These are phyloP conservation scores for Aureobasidium sp. DNA, from an alignment of 2,329 filamentous ascomycete genomes.

Conservation along the genomic window DNA sequence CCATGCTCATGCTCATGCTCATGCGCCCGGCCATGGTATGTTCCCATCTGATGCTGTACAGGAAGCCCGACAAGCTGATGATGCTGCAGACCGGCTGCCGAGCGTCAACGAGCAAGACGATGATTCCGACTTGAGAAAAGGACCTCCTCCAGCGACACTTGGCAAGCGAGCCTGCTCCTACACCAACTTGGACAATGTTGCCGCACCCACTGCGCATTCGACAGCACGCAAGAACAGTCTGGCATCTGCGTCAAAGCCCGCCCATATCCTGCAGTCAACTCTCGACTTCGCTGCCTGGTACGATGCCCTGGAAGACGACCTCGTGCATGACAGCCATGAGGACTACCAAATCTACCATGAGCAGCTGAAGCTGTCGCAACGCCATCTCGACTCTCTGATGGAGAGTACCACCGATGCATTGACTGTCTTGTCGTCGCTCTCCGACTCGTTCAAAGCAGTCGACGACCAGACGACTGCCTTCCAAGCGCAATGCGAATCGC, in stretches of 20 bases:
- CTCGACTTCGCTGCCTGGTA: slow-evolving; percentile 56
- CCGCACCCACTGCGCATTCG: slow-evolving; percentile 21
- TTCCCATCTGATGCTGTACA: slow-evolving; percentile 40
- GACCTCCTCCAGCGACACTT: slow-evolving; percentile 60
- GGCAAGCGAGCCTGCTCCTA: slow-evolving; percentile 66
- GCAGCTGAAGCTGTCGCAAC: slow-evolving; percentile 71
- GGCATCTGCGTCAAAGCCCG: slow-evolving; percentile 15
- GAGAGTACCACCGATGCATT: slow-evolving; percentile 70
- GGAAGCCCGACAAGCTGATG: slow-evolving; percentile 50
- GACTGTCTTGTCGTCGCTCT: slow-evolving; percentile 67
- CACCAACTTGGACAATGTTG: slow-evolving; percentile 65
- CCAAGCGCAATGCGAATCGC: slow-evolving; percentile 81
- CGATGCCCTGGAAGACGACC: slow-evolving; percentile 52
- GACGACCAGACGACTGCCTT: slow-evolving; percentile 90
- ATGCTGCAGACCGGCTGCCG: slow-evolving; percentile 50
- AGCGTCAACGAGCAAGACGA: slow-evolving; percentile 54
- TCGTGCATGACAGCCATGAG: slow-evolving; percentile 76
- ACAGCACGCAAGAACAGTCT: slow-evolving; percentile 35
- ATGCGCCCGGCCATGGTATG: slow-evolving; percentile 27
- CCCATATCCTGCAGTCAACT: slow-evolving; percentile 47
- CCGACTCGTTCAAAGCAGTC: slow-evolving; percentile 79
- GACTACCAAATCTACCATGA: slow-evolving; percentile 77
- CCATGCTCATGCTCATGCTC: slow-evolving; percentile 21
- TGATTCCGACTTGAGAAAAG: slow-evolving; percentile 39
- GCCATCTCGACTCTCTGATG: slow-evolving; percentile 73